Evolutionary conservation across 805 yeast genomes (phyloP), one percentile per base, ranked within the genome.

Genomic region (Metschnikowia drakensbergensis): DNA sequence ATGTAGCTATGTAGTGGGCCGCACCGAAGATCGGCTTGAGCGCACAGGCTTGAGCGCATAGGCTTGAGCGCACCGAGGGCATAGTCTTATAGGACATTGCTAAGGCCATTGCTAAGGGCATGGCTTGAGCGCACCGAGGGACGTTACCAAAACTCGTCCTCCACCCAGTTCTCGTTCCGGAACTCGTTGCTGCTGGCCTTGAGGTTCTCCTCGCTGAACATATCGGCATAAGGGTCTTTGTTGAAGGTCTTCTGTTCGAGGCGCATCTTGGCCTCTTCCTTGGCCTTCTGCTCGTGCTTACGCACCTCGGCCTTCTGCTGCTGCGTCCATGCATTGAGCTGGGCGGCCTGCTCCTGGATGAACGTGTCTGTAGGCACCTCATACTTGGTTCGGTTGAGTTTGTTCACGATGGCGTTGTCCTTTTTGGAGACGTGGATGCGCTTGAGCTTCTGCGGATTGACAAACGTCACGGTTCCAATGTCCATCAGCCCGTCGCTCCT

Each of bases 401-500:
- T 72, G 57, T 84, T 86, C 34, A 87, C 62, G 2, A 83, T 69
- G 4, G 78, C 66, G 58, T 82, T 85, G 39, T 83, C 83, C 54
- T 82, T 74, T 34, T 74, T 74, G 44, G 73, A 76, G 30, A 88
- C 76, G 52, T 72, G 75, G 29, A 80, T 65, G 52, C 79, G 75
- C 51, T 71, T 77, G 25, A 84, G 82, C 45, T 69, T 66, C 51
- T 76, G 79, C 2, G 72, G 75, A 50, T 83, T 81, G 49, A 83
- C 78, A 64, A 86, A 87, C 1, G 87, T 79, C 5, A 87, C 95
- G 43, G 88, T 88, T 3, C 95, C 95, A 4, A 79, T 80, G 42
- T 80, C 88, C 94, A 86, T 86, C 29, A 79, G 78, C 10, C 83
- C 84, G 45, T 80, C 80, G 54, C 84, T 84, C 37, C 77, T 72